Base-by-base conservation (phyloP, 2,329 filamentous ascomycete species). In the Arthroderma sp. region DNA sequence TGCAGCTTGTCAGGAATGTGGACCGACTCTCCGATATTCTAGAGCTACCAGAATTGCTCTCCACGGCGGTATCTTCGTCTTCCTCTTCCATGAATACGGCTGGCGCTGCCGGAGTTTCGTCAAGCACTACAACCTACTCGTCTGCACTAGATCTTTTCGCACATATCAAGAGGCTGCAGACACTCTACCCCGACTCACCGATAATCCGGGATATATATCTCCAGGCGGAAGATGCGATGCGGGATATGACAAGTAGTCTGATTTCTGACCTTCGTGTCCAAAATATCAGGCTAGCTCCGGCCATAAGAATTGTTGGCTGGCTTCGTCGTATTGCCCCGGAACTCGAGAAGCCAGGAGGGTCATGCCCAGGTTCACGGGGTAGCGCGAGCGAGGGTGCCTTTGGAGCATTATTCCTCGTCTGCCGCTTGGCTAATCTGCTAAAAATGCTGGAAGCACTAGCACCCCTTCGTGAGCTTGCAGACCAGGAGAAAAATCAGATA, bases 221-320 rank as follows among this genome's bases (percentile, higher is more conserved):
- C 2, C 85, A 95, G 60, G 85, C 89, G 6, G 86, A 94, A 54
- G 78, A 79, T 43, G 85, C 86, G 33, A 94, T 96, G 74, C 83
- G 84, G 55, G 80, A 83, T 46, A 86, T 96, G 77, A 85, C 86
- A 0, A 78, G 80, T 6, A 87, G 91, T 54, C 75, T 98, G 4
- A 81, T 98, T 46, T 69, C 73, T 6, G 80, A 81, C 6, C 73
- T 98, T 28, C 83, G 86, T 52, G 73, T 77, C 0, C 85, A 85
- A 2, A 78, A 78, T 15, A 73, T 98, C 42, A 94, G 95, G 63
- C 74, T 98, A 3, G 88, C 91, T 27, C 82, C 83, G 8, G 88
- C 87, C 0, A 83, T 98, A 67, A 78, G 93, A 43, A 94, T 86
- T 1, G 80, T 95, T 40, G 85, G 87, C 47, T 95, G 87, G 84